Conservation (phyloP, 768 basidiomycete species). For the Kwoniella sp. region DNA sequence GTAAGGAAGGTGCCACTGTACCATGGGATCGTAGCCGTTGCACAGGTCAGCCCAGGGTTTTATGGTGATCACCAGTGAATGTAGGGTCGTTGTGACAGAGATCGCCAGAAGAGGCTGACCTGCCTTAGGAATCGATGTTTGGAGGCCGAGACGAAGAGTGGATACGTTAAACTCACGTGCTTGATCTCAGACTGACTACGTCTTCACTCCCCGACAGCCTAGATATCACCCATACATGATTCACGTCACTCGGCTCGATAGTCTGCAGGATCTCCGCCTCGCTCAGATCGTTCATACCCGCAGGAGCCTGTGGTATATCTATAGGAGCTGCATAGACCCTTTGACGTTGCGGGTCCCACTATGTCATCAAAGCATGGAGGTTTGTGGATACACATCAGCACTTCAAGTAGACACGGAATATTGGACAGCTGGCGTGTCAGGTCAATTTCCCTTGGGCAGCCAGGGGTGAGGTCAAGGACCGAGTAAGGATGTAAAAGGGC, state of each 20-base stretch:
- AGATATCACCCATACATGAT: constrained; percentile 55
- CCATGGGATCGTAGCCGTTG: neutral
- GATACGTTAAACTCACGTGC: constrained; percentile 53
- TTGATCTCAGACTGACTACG: constrained; percentile 47
- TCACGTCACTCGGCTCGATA: constrained; percentile 53
- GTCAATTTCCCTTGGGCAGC: no score
- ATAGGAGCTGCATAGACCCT: constrained; percentile 53
- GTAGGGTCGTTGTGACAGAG: no score
- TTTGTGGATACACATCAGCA: neutral
- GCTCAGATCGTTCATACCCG: constrained; percentile 46
- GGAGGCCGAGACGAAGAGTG: neutral
- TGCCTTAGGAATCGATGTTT: no score
- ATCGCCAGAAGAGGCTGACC: no score
- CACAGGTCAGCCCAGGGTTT: no score
- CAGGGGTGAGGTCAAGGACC: no score
- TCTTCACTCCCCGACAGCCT: constrained; percentile 53
- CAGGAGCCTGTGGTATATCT: constrained; percentile 50
- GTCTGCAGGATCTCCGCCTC: constrained; percentile 47
- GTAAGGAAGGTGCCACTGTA: constrained; percentile 54
- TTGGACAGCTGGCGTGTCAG: no score
- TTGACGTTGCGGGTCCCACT: constrained; percentile 53
- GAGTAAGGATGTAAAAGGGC: neutral
- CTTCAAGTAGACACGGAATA: neutral
- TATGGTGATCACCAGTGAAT: no score
- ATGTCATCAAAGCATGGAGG: no score